A percentile compares a stretch with the other conserved stretches of the same genome.
These are phyloP conservation scores for Picea glauca DNA, from an alignment of 75 land plant genomes.

Conservation along the genomic window DNA sequence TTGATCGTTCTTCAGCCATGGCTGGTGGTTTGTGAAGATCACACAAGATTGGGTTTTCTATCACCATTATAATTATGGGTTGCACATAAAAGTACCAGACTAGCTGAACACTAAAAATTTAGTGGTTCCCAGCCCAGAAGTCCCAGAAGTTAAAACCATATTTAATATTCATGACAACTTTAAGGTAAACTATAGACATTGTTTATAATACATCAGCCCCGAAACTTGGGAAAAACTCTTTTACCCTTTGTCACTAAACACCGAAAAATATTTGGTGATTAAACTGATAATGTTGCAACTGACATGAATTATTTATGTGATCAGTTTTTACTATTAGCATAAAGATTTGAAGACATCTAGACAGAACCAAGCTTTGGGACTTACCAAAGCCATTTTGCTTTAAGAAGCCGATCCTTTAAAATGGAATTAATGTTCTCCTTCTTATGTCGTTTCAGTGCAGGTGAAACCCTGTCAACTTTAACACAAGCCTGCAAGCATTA, in stretches of 20 bases:
- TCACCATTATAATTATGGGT: too few species aligned
- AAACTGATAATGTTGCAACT: too few species aligned
- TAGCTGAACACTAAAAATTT: too few species aligned
- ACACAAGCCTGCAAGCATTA: constrained; percentile 49
- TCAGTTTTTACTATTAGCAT: neutral
- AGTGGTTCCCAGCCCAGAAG: too few species aligned
- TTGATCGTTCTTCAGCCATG: too few species aligned
- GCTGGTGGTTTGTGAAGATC: too few species aligned
- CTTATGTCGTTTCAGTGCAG: constrained; percentile 48
- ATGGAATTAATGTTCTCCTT: constrained; percentile 47
- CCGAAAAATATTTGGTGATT: neutral
- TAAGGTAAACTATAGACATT: neutral
- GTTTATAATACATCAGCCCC: neutral
- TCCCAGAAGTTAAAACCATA: too few species aligned
- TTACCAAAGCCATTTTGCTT: constrained; percentile 77
- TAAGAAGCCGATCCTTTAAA: constrained; percentile 58
- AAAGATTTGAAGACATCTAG: neutral
- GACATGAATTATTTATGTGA: too few species aligned
- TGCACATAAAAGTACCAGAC: too few species aligned
- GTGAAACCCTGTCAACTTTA: constrained; percentile 15
- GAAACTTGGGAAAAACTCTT: neutral
- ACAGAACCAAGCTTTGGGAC: neutral
- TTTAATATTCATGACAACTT: too few species aligned
- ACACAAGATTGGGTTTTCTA: too few species aligned
- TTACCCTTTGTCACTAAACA: neutral